phyloP scores from a whole-genome alignment of 2,329 filamentous ascomycete genomes.

The Sphaerostilbella broomeana region DNA sequence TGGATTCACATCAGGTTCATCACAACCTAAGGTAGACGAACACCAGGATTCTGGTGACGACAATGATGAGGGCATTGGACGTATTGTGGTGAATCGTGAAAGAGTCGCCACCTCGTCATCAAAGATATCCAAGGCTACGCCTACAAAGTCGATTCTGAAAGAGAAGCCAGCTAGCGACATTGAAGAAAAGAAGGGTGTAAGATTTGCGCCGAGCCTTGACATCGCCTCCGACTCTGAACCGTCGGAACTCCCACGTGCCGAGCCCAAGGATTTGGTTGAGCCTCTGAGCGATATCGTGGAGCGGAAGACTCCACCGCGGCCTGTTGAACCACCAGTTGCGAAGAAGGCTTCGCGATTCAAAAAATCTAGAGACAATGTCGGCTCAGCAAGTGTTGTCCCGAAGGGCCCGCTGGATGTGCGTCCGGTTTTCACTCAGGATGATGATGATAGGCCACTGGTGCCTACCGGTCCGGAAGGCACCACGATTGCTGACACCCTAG shows the following conservation, averaged over 20 bases:
- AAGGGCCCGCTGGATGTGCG: conserved; percentile 41
- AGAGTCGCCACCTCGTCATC: conserved; percentile 16
- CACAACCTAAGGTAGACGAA: conserved; percentile 46
- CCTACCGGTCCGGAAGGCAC: conserved; percentile 45
- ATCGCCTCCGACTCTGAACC: conserved; percentile 46
- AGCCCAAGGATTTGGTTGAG: conserved; percentile 32
- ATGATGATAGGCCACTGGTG: conserved; percentile 30
- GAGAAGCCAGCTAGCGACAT: conserved; percentile 20
- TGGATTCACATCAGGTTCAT: conserved; percentile 47
- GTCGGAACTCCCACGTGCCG: conserved; percentile 14
- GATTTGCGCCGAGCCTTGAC: conserved; percentile 71
- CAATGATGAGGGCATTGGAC: conserved; percentile 49
- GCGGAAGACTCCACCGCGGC: conserved; percentile 24
- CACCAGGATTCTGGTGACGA: conserved; percentile 30
- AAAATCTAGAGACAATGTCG: conserved; percentile 27
- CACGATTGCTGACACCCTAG: conserved; percentile 53
- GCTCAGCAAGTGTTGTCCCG: conserved; percentile 20
- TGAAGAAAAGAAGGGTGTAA: conserved; percentile 60
- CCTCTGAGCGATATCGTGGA: conserved; percentile 50
- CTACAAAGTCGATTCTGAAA: conserved; percentile 29
- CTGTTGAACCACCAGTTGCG: conserved; percentile 27
- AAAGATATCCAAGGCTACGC: conserved; percentile 15
- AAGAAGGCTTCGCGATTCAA: conserved; percentile 48
- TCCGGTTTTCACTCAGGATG: conserved; percentile 32
- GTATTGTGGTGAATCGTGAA: conserved; percentile 41